phyloP scores from a whole-genome alignment of 176 grass and related monocot species.

The Echinochloa phyllopogon region DNA sequence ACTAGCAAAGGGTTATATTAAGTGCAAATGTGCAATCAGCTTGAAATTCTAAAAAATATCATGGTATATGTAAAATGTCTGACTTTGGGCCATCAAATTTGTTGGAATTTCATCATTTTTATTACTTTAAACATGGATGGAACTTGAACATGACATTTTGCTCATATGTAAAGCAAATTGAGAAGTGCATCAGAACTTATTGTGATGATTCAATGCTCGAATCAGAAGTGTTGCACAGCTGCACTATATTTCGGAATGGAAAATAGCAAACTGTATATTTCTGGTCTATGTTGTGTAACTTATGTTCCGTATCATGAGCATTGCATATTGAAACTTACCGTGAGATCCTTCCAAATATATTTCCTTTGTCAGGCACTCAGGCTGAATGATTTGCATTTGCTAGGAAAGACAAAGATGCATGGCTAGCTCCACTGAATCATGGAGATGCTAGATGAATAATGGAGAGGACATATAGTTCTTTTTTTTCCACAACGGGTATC shows the following conservation, averaged over 20 bases:
- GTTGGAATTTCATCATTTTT: not conserved
- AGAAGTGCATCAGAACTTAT: not conserved
- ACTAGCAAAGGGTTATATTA: not conserved
- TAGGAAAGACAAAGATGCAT: not conserved
- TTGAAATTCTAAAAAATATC: not conserved
- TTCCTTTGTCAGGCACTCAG: not conserved
- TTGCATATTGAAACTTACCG: constrained; percentile 1
- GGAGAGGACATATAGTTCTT: not conserved
- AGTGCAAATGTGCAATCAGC: not conserved
- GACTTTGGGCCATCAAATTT: not conserved
- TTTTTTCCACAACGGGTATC: too few species aligned
- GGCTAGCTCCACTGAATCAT: not conserved
- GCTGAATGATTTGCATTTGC: not conserved
- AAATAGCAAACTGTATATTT: not conserved
- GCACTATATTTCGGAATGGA: not conserved
- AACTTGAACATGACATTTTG: not conserved
- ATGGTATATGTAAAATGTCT: not conserved
- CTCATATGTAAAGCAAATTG: not conserved
- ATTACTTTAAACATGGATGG: not conserved
- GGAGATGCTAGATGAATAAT: not conserved
- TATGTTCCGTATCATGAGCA: not conserved
- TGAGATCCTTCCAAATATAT: not conserved
- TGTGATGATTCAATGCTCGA: not conserved
- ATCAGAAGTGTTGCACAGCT: not conserved
- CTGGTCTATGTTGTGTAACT: not conserved